phyloP scores from a whole-genome alignment of 1,139 yeast genomes.

The Casaregolazyma suthepensis region DNA sequence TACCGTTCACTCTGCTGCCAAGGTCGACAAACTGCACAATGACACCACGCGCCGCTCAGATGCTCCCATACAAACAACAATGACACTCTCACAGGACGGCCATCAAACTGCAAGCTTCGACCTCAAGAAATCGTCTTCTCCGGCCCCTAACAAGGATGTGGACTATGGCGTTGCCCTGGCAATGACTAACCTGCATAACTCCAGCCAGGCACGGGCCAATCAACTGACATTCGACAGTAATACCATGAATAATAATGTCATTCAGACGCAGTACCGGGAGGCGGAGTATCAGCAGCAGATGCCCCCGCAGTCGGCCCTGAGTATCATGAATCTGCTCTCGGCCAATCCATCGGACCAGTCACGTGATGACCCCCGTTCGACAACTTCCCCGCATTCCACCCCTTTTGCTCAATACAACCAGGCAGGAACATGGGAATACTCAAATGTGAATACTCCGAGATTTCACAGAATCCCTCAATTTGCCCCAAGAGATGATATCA shows the following conservation, averaged over 20 bases:
- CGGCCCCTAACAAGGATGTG: not conserved
- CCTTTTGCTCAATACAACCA: not conserved
- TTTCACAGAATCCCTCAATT: constrained; percentile 20
- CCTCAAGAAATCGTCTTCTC: not conserved
- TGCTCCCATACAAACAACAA: not conserved
- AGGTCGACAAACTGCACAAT: constrained; percentile 1
- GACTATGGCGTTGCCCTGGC: constrained; percentile 10
- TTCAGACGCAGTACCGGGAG: not conserved
- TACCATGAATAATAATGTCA: not conserved
- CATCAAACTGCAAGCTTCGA: not conserved
- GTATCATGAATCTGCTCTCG: not conserved
- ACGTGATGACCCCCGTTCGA: not conserved
- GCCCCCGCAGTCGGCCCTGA: not conserved
- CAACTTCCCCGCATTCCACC: not conserved
- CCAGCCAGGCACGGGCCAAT: not conserved
- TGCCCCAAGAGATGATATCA: constrained; percentile 16
- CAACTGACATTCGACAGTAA: not conserved
- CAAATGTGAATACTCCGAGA: not conserved
- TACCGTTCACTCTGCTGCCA: constrained; percentile 54
- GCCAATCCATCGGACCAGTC: not conserved
- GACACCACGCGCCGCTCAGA: not conserved
- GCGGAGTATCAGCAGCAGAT: not conserved
- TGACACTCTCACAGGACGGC: not conserved
- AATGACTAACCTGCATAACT: constrained; percentile 5
- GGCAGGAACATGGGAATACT: not conserved